Evolutionary conservation across 31 red algal genomes (phyloP).

Genomic region (Endocladia muricata): DNA sequence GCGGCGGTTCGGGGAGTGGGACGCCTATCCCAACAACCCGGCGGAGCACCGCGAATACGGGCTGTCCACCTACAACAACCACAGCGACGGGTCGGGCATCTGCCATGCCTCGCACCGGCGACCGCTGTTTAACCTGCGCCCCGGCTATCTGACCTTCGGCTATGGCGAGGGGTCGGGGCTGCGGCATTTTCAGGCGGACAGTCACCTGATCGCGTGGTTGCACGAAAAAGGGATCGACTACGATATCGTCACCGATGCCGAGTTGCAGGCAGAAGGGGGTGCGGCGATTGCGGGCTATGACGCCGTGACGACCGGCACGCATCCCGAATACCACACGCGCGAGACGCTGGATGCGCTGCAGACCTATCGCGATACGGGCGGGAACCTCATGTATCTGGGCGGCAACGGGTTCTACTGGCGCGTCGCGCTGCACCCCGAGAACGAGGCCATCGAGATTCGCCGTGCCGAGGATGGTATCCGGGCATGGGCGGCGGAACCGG

Average conservation of each 20-base stretch:
- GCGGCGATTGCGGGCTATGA: not conserved
- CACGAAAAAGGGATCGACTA: not conserved
- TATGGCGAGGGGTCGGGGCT: not conserved
- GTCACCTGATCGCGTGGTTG: not conserved
- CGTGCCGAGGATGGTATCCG: not conserved
- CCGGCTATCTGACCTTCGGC: not conserved
- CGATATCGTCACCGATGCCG: not conserved
- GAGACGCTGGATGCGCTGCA: not conserved
- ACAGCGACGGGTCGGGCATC: not conserved
- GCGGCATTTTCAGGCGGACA: not conserved
- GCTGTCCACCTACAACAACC: not conserved
- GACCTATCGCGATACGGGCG: not conserved
- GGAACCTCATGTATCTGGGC: not conserved
- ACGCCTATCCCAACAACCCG: not conserved
- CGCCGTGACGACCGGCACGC: not conserved
- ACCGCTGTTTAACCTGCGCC: not conserved
- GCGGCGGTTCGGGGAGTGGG: no score
- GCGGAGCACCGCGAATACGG: not conserved
- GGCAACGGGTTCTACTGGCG: slow-evolving; percentile 1
- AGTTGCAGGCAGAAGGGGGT: not conserved
- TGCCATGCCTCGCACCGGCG: not conserved
- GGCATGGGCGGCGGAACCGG: not conserved
- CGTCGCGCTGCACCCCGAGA: no score
- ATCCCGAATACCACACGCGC: not conserved
- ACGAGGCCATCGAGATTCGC: not conserved